Evolutionary conservation across 1,284 basidiomycete species (phyloP), one percentile per base, ranked within the genome.

Genomic region (Trichosporon sp.): DNA sequence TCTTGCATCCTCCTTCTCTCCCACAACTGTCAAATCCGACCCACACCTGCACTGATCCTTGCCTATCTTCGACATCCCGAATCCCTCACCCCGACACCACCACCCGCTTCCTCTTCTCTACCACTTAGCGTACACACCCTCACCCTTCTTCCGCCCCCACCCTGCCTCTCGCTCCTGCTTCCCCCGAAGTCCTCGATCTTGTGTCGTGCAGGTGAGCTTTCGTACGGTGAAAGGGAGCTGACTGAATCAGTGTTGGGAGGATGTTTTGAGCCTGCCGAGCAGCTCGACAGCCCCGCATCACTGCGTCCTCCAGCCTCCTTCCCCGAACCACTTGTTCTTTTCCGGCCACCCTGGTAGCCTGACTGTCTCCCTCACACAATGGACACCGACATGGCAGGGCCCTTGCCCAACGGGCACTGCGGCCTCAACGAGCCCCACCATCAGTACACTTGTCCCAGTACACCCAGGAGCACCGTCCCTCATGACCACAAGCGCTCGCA

Each of bases 401-500:
- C 21, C 51, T 2, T 26, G 10, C 51, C 51, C 19, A 54, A 54
- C 51, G 51, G 21, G 6, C 21, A 54, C 19, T 21, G 21, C 10
- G 19, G 19, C 6, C 6, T 21, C 16, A 11, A 26, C 8, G 11
- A 11, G 19, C 51, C 59, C 31, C n/a, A 31, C 32, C 31, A 11
- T n/a, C 59, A 6, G 59, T 5, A 10, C 56, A 26, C 26, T 14
- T 32, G 6, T 31, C 12, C 11, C 31, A 16, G 56, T 32, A 19
- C 14, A 26, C 26, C 26, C 12, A 35, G 26, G 26, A 21, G 31
- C 4, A 7, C 21, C 6, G 14, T 12, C 31, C 6, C 7, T 37
- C 32, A 14, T 12, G 59, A 63, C 31, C 59, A 35, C 31, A 63
- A 63, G 59, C 59, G 59, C 59, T 63, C 59, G 32, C 32, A 63